Evolutionary conservation across 768 basidiomycete genomes (phyloP).

Genomic region (Boletellus emodensis): DNA sequence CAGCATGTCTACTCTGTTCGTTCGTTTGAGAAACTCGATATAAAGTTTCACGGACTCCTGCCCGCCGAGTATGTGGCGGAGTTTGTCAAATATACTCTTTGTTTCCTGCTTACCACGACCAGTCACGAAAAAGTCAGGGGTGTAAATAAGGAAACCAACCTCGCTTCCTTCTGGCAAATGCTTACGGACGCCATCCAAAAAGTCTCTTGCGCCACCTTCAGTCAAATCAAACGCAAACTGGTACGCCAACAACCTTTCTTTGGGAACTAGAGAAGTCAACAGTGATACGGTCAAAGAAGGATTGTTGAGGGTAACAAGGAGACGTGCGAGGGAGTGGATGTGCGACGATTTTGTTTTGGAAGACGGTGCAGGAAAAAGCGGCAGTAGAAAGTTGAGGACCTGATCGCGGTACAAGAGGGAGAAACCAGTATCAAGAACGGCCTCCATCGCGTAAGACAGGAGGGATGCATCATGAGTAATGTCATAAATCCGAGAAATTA

Average conservation of each 20-base stretch:
- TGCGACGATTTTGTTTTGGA: conserved; percentile 71
- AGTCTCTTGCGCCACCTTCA: conserved; percentile 92
- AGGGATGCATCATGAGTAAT: conserved; percentile 72
- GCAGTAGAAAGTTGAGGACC: conserved; percentile 72
- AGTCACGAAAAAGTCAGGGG: conserved; percentile 5
- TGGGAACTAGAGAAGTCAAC: conserved; percentile 64
- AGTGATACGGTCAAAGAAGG: conserved; percentile 75
- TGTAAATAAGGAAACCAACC: conserved; percentile 36
- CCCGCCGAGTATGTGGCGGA: conserved; percentile 82
- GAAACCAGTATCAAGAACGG: conserved; percentile 86
- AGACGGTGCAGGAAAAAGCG: conserved; percentile 78
- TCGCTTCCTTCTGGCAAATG: conserved; percentile 65
- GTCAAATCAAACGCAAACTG: conserved; percentile 95
- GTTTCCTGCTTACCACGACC: conserved; percentile 41
- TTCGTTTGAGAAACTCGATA: conserved; percentile 91
- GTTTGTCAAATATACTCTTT: conserved; percentile 63
- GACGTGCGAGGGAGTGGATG: conserved; percentile 77
- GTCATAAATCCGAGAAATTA: conserved; percentile 74
- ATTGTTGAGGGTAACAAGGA: conserved; percentile 85
- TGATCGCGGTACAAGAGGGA: conserved; percentile 81
- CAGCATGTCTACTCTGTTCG: conserved; percentile 88
- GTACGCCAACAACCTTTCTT: conserved; percentile 77
- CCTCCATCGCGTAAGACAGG: conserved; percentile 89
- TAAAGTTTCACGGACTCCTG: conserved; percentile 91
- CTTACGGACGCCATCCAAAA: conserved; percentile 70